phyloP scores from a whole-genome alignment of 306 rosid genomes.

The Cyamopsis tetragonoloba region DNA sequence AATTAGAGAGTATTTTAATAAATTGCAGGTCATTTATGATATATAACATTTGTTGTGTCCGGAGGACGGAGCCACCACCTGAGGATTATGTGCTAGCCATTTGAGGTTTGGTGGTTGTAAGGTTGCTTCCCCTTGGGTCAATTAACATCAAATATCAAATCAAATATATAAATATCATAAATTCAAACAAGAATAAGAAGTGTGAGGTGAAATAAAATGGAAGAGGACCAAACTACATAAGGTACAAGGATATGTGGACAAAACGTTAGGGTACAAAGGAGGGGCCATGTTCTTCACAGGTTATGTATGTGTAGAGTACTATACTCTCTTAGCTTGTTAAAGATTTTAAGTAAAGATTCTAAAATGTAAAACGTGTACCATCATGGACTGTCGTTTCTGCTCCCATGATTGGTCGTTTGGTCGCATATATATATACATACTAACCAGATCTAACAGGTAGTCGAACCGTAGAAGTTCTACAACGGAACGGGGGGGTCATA shows the following conservation, averaged over 20 bases:
- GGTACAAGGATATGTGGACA: conserved; percentile 4
- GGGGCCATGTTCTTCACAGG: conserved; percentile 5
- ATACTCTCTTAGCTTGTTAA: too few species aligned
- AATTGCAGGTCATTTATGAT: too few species aligned
- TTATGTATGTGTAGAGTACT: neutral
- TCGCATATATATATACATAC: too few species aligned
- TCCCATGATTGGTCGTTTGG: conserved; percentile 11
- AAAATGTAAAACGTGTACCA: neutral
- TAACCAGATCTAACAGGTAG: neutral
- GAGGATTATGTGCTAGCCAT: too few species aligned
- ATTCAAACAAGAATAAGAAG: neutral
- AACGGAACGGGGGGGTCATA: neutral
- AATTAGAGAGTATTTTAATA: too few species aligned
- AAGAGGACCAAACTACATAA: neutral
- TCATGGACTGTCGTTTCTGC: neutral
- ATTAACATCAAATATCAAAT: too few species aligned
- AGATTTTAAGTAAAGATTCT: conserved; percentile 5
- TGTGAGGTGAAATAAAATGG: neutral
- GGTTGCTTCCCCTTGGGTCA: too few species aligned
- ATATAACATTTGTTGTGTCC: too few species aligned
- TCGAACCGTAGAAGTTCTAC: too few species aligned
- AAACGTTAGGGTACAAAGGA: neutral
- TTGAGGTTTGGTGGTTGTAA: too few species aligned
- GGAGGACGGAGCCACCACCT: too few species aligned
- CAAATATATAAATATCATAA: neutral